Percentiles rank a stretch among this genome's conserved stretches.
Evolutionary conservation across 148 eudicot species (phyloP).

Genomic region (Talinum fruticosum): DNA sequence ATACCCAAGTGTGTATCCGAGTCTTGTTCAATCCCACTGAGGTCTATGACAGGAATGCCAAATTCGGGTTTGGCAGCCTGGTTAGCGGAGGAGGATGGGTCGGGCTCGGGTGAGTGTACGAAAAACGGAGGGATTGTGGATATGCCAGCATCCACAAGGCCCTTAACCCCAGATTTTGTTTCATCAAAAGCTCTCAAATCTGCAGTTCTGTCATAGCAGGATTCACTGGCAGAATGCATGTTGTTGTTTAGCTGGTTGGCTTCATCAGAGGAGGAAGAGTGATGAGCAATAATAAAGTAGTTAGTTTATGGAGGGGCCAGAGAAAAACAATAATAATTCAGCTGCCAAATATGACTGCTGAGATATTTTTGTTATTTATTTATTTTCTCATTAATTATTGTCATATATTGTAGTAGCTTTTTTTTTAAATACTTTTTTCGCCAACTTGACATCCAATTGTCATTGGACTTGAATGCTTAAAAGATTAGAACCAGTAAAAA

Average conservation of each 20-base stretch:
- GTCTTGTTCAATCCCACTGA: slow-evolving; percentile 8
- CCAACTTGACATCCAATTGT: too few species aligned
- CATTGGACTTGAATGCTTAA: too few species aligned
- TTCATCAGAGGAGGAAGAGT: background rate
- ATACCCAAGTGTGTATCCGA: slow-evolving; percentile 10
- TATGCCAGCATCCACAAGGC: slow-evolving; percentile 46
- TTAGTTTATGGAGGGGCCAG: background rate
- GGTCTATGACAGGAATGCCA: slow-evolving; percentile 28
- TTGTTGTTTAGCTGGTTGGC: slow-evolving; percentile 7
- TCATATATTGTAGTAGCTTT: too few species aligned
- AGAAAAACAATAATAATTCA: background rate
- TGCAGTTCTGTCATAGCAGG: slow-evolving; percentile 13
- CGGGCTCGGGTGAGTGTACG: slow-evolving; percentile 16
- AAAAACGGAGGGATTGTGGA: slow-evolving; percentile 30
- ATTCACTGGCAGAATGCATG: slow-evolving; percentile 1
- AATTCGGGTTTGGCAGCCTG: background rate
- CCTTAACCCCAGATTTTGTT: slow-evolving; percentile 55
- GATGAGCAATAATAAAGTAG: background rate
- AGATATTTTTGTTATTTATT: background rate
- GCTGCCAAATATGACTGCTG: background rate
- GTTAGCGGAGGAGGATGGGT: background rate
- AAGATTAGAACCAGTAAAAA: too few species aligned
- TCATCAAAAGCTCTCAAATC: slow-evolving; percentile 56
- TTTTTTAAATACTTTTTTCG: too few species aligned
- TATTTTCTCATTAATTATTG: too few species aligned